Evolutionary conservation across 2,329 filamentous ascomycete species (phyloP), one percentile per base, ranked within the genome.

Genomic region (Penicillium sp.): DNA sequence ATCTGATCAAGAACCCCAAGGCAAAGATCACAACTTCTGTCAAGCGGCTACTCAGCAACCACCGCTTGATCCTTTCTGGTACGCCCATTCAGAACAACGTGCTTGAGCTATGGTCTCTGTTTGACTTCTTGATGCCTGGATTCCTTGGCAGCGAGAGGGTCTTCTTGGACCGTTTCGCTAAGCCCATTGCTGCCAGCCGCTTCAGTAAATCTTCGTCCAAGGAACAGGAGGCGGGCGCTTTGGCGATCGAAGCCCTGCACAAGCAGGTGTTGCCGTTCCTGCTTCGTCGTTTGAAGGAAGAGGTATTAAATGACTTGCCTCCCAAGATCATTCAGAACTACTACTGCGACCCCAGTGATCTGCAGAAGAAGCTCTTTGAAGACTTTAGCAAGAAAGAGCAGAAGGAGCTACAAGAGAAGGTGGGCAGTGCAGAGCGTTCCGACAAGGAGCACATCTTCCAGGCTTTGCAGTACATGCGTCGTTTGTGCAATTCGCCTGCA

Each of bases 241-340:
- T 99, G 24, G 94, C 94, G 0, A 96, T 99, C 50, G 94, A 99
- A 72, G 94, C 94, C n/a, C 79, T 99, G 20, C 94, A 99, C 75
- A 99, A 99, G 71, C 94, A 99, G 69, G 95, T 99, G 1, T 77
- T 99, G 30, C 94, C 94, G 1, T 99, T 99, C 85, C 79, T 99
- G 55, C 83, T 99, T 35, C 90, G 94, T 54, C 92, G 94, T 63
- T 81, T 99, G 62, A 99, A 99, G 75, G 94, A 99, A 74, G 94
- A 99, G 71, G 94, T 99, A 16, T 79, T 99, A 53, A 89, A 99
- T 62, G 94, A 99, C 65, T 79, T 99, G 8, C 94, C 94, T 2
- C 94, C 94, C 7, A 99, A 99, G 84, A 99, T 99, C 64, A 77
- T 99, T 46, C 94, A 99, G 70, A 99, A 99, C 72, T 99, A 99